These are phyloP conservation scores for Colletotrichum musae DNA, from an alignment of 2,329 filamentous ascomycete genomes.

Conservation along the genomic window DNA sequence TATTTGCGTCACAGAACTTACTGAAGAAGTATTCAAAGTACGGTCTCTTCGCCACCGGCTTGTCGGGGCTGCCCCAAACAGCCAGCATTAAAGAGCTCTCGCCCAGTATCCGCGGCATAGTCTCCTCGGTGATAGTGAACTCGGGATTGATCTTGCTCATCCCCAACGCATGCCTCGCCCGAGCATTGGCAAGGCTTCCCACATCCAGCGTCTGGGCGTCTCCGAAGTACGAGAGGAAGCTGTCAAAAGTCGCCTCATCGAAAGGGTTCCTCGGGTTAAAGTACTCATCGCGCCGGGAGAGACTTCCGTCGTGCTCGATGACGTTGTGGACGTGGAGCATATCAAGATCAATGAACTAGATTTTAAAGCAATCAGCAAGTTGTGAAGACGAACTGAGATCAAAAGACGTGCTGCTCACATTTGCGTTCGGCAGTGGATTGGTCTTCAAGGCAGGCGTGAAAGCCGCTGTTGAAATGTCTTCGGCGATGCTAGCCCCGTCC, in stretches of 20 bases:
- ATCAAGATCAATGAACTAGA: slow-evolving; percentile 44
- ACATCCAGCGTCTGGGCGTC: slow-evolving; percentile 55
- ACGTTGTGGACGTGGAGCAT: slow-evolving; percentile 62
- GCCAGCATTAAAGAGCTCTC: slow-evolving; percentile 65
- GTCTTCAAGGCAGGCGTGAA: slow-evolving; percentile 56
- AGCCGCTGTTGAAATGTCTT: slow-evolving; percentile 54
- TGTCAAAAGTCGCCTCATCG: slow-evolving; percentile 65
- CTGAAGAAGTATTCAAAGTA: slow-evolving; percentile 63
- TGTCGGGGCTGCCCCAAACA: slow-evolving; percentile 60
- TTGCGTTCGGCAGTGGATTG: slow-evolving; percentile 60
- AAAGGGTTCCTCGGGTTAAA: slow-evolving; percentile 67
- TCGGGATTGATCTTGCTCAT: slow-evolving; percentile 62
- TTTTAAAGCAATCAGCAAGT: not conserved
- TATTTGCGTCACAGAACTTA: slow-evolving; percentile 44
- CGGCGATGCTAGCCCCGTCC: slow-evolving; percentile 59
- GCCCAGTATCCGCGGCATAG: slow-evolving; percentile 61
- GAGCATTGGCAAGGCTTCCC: slow-evolving; percentile 57
- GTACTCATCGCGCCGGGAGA: slow-evolving; percentile 63
- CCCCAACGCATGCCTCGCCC: slow-evolving; percentile 58
- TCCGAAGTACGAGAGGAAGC: slow-evolving; percentile 60
- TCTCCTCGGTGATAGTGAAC: slow-evolving; percentile 59
- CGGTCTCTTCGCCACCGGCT: slow-evolving; percentile 54
- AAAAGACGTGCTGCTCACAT: not conserved
- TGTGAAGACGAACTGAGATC: not conserved
- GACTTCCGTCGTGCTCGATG: slow-evolving; percentile 64